These are phyloP conservation scores for Aegilops bicornis DNA, from an alignment of 176 grass and related monocot genomes.

Conservation along the genomic window DNA sequence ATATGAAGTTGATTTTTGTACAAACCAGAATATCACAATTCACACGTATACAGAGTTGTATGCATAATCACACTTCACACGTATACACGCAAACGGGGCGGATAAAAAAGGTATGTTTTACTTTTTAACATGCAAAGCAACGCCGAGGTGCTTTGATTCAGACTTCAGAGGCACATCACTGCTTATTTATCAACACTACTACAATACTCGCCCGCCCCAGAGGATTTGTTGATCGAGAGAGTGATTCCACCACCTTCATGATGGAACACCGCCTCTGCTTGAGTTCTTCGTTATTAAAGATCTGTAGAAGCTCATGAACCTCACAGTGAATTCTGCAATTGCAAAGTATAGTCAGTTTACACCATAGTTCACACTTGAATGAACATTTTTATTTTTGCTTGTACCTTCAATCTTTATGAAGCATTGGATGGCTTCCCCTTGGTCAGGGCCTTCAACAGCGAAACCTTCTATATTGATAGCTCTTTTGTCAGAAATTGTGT, in stretches of 20 bases:
- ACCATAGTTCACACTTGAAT: background rate
- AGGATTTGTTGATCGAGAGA: background rate
- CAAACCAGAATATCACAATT: background rate
- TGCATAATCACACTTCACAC: background rate
- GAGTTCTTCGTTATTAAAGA: conserved; percentile 44
- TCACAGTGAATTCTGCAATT: conserved; percentile 66
- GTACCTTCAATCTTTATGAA: conserved; percentile 78
- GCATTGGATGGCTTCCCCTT: conserved; percentile 34
- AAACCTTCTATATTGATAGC: conserved; percentile 42
- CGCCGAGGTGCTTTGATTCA: background rate
- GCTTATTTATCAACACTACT: conserved; percentile 20
- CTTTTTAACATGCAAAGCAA: background rate
- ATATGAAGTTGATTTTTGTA: background rate
- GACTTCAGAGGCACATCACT: background rate
- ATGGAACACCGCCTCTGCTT: background rate
- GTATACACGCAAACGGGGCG: background rate
- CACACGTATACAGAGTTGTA: too few relatives aligned
- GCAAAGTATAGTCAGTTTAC: conserved; percentile 1
- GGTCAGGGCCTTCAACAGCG: conserved; percentile 13
- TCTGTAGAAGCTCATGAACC: conserved; percentile 68
- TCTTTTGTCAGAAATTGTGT: background rate
- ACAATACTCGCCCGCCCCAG: background rate
- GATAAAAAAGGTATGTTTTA: background rate
- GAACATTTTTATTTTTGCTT: background rate
- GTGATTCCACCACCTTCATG: background rate